phyloP scores from a whole-genome alignment of 768 basidiomycete genomes.

The Leccinum fibrillosum region DNA sequence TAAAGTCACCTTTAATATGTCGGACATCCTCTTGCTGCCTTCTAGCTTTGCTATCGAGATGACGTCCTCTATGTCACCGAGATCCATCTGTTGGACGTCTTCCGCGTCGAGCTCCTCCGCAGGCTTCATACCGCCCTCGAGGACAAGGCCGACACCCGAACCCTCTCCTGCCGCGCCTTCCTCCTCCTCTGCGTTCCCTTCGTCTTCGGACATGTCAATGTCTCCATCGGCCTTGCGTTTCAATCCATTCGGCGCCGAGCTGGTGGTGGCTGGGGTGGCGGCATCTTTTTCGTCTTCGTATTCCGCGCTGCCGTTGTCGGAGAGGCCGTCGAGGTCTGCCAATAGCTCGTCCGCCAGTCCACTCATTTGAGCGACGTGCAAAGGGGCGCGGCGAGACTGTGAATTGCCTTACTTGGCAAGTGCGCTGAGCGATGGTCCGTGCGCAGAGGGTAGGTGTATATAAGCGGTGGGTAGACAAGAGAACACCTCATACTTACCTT shows the following conservation, averaged over 20 bases:
- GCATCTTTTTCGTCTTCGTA: slow-evolving; percentile 40
- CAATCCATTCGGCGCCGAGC: slow-evolving; percentile 30
- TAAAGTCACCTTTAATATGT: slow-evolving; percentile 69
- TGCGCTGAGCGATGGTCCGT: slow-evolving; percentile 11
- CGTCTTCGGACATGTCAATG: slow-evolving; percentile 56
- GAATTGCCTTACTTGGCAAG: slow-evolving; percentile 10
- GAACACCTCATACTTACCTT: slow-evolving; percentile 54
- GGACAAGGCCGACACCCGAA: slow-evolving; percentile 57
- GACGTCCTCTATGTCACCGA: slow-evolving; percentile 82
- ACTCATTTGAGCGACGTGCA: slow-evolving; percentile 49
- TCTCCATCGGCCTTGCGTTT: slow-evolving; percentile 64
- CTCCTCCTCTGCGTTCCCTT: slow-evolving; percentile 40
- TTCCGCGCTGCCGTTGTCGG: slow-evolving; percentile 57
- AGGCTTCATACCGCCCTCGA: slow-evolving; percentile 85
- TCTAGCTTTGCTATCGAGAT: slow-evolving; percentile 85
- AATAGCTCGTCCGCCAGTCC: slow-evolving; percentile 89
- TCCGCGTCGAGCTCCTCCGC: slow-evolving; percentile 96
- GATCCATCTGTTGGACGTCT: slow-evolving; percentile 93
- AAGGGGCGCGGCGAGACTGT: background rate
- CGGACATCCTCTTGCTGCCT: slow-evolving; percentile 82
- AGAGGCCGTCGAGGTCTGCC: slow-evolving; percentile 86
- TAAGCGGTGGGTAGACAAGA: background rate
- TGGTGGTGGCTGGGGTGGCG: slow-evolving; percentile 20
- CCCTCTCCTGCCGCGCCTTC: slow-evolving; percentile 37
- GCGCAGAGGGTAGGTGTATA: slow-evolving; percentile 5